phyloP scores from a whole-genome alignment of 108 stramenopile species.

The Mediolabrus comicus region DNA sequence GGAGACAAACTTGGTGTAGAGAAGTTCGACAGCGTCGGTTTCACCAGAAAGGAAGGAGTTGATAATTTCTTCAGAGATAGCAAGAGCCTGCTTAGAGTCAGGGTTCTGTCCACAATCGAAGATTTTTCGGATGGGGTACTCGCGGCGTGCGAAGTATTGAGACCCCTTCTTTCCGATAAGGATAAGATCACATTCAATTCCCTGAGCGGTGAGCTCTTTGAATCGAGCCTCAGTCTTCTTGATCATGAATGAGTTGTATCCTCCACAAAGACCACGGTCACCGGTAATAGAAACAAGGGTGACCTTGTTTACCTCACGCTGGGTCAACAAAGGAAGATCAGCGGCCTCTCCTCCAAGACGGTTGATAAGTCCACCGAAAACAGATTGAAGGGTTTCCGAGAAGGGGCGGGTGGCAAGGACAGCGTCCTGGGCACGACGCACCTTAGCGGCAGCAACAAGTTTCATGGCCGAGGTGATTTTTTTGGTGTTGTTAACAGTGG shows the following conservation, averaged over 20 bases:
- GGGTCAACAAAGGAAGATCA: conserved; percentile 92
- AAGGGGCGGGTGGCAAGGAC: conserved; percentile 95
- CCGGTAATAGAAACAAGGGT: conserved; percentile 88
- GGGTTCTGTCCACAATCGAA: conserved; percentile 92
- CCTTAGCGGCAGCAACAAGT: conserved; percentile 97
- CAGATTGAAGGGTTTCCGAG: conserved; percentile 93
- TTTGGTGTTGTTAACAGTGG: conserved; percentile 83
- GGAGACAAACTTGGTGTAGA: conserved; percentile 95
- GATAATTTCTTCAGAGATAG: conserved; percentile 90
- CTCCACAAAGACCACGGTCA: conserved; percentile 95
- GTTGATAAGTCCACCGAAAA: conserved; percentile 88
- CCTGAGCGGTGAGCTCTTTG: conserved; percentile 78
- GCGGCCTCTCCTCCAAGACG: conserved; percentile 83
- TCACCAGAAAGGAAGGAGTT: conserved; percentile 91
- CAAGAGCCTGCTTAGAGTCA: conserved; percentile 85
- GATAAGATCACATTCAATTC: conserved; percentile 86
- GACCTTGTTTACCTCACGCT: conserved; percentile 96
- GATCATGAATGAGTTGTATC: conserved; percentile 97
- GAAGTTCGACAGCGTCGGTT: conserved; percentile 91
- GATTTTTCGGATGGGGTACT: conserved; percentile 74
- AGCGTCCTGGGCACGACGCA: conserved; percentile 96
- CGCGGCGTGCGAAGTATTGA: conserved; percentile 81
- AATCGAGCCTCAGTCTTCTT: conserved; percentile 90
- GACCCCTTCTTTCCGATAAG: conserved; percentile 93
- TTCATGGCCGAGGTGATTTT: conserved; percentile 98